Evolutionary conservation across 2,329 filamentous ascomycete species (phyloP).

Genomic region (Ascochyta pisi): DNA sequence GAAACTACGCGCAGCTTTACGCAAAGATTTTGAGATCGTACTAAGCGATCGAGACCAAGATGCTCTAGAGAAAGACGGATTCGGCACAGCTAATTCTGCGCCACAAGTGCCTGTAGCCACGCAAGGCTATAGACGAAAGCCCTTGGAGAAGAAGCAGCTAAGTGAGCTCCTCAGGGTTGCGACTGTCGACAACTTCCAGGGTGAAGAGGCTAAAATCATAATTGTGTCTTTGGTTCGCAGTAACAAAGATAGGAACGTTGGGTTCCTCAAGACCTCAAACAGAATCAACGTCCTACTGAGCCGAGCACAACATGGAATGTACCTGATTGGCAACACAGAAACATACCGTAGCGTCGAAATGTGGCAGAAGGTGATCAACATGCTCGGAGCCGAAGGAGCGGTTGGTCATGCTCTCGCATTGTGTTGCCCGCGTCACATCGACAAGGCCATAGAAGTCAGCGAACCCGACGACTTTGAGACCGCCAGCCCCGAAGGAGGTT

Average conservation of each 20-base stretch:
- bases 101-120: neutral
- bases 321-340: constrained; percentile 70
- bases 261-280: constrained; percentile 71
- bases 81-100: constrained; percentile 7
- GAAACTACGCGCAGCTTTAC: constrained; percentile 57
- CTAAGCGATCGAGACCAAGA: constrained; percentile 69
- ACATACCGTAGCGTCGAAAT: constrained; percentile 66
- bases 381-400: constrained; percentile 51
- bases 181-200: constrained; percentile 79
- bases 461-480: constrained; percentile 38
- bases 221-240: constrained; percentile 75
- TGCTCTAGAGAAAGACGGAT: constrained; percentile 52
- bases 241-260: constrained; percentile 64
- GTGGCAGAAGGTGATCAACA: constrained; percentile 66
- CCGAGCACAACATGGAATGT: constrained; percentile 73
- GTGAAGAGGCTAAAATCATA: constrained; percentile 75
- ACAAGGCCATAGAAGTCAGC: constrained; percentile 31
- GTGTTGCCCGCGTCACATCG: constrained; percentile 39
- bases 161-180: constrained; percentile 53
- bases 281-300: constrained; percentile 73
- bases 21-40: constrained; percentile 64
- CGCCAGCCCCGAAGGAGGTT: constrained; percentile 43
- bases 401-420: constrained; percentile 30
- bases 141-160: constrained; percentile 32
- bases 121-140: constrained; percentile 17